phyloP scores from a whole-genome alignment of 257 asterid genomes.

The Perilla frutescens region DNA sequence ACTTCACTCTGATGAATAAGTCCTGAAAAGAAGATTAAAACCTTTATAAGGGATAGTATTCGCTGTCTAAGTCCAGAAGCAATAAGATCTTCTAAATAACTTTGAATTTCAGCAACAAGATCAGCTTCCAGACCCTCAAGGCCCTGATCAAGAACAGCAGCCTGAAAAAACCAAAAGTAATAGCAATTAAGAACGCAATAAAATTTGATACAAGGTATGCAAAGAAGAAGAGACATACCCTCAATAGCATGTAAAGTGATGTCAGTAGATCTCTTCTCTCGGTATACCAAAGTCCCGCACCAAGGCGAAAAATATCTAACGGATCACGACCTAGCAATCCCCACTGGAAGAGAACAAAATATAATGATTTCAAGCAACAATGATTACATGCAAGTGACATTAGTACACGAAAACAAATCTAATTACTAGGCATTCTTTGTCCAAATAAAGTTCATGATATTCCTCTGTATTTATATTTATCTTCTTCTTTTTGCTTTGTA shows the following conservation, averaged over 20 bases:
- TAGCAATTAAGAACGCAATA: conserved; percentile 11
- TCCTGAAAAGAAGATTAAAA: conserved; percentile 36
- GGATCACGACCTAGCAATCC: conserved; percentile 91
- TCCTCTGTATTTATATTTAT: background rate
- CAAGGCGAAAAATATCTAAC: conserved; percentile 82
- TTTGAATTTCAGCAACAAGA: conserved; percentile 76
- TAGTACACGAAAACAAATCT: conserved; percentile 20
- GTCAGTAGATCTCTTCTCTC: conserved; percentile 91
- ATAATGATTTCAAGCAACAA: conserved; percentile 28
- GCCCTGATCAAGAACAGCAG: conserved; percentile 91
- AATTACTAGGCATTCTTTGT: conserved; percentile 14
- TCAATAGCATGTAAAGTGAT: conserved; percentile 72
- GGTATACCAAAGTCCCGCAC: conserved; percentile 94
- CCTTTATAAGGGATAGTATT: conserved; percentile 79
- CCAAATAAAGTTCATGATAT: background rate
- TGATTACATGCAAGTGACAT: conserved; percentile 3
- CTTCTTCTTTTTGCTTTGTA: background rate
- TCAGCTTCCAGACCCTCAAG: conserved; percentile 83
- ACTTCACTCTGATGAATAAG: conserved; percentile 24
- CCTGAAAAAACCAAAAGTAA: conserved; percentile 53
- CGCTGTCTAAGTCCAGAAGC: conserved; percentile 78
- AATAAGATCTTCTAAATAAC: conserved; percentile 73
- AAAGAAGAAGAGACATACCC: conserved; percentile 64
- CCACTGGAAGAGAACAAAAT: conserved; percentile 58
- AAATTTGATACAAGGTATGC: conserved; percentile 8